Evolutionary conservation across 2,329 filamentous ascomycete genomes (phyloP).

Genomic region (Fonsecaea pugnacius): DNA sequence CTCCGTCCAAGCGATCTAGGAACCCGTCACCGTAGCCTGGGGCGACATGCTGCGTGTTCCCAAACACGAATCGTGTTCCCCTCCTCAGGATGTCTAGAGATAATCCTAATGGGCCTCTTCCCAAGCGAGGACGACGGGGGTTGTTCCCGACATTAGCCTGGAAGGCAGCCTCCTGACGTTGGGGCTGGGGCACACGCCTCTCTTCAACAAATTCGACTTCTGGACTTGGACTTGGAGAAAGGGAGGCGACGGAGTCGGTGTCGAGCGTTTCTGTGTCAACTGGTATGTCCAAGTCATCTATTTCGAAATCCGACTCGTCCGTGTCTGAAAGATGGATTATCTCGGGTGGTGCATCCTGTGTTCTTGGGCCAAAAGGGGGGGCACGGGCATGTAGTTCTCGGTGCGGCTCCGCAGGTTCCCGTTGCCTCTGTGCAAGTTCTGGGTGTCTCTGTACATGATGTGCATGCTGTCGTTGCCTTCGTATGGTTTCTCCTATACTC

Average conservation of each 20-base stretch:
- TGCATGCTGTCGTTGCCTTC: too few species aligned
- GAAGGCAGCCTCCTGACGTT: slow-evolving; percentile 11
- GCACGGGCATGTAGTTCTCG: slow-evolving; percentile 17
- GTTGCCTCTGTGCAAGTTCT: background rate
- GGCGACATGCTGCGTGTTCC: slow-evolving; percentile 16
- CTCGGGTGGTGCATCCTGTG: slow-evolving; percentile 37
- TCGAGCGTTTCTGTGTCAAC: slow-evolving; percentile 6
- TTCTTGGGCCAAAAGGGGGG: slow-evolving; percentile 20
- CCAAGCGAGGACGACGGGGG: slow-evolving; percentile 26
- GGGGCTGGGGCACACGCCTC: slow-evolving; percentile 24
- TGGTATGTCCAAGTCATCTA: slow-evolving; percentile 14
- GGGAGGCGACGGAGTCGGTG: background rate
- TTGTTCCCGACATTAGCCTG: background rate
- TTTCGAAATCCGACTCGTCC: slow-evolving; percentile 47
- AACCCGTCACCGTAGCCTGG: slow-evolving; percentile 19
- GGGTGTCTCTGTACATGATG: background rate
- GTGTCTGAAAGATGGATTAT: slow-evolving; percentile 56
- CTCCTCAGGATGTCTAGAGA: slow-evolving; percentile 26
- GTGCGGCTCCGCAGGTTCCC: background rate
- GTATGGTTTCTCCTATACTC: background rate
- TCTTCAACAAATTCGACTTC: slow-evolving; percentile 56
- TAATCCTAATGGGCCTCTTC: slow-evolving; percentile 26
- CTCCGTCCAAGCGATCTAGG: slow-evolving; percentile 34
- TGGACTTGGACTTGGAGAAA: slow-evolving; percentile 47
- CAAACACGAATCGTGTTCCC: slow-evolving; percentile 28